Percentiles rank a stretch among this genome's conserved stretches.
Conservation (phyloP, 2,329 filamentous ascomycete species). For the Aspergillus sergii region DNA sequence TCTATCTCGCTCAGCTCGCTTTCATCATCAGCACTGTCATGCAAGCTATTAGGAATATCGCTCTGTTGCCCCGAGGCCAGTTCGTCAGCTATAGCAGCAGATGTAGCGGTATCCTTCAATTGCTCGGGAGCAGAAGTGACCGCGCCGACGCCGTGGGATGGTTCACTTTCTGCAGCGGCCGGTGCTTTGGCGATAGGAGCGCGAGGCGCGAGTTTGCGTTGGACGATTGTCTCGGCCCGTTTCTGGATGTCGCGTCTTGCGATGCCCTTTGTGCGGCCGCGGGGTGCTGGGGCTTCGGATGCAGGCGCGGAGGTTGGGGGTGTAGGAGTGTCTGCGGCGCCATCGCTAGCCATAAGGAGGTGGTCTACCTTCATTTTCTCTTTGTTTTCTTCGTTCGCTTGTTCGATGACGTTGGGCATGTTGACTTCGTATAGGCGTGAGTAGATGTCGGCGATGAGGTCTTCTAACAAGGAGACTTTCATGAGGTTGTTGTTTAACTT, state of each 20-base stretch:
- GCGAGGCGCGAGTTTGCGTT: constrained; percentile 37
- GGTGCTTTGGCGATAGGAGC: constrained; percentile 27
- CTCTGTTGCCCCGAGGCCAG: constrained; percentile 45
- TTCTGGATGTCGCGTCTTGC: constrained; percentile 62
- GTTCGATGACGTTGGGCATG: constrained; percentile 41
- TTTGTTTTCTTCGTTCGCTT: constrained; percentile 47
- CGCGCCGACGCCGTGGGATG: constrained; percentile 22
- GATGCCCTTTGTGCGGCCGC: constrained; percentile 58
- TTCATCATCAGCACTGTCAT: constrained; percentile 69
- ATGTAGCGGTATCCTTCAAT: constrained; percentile 11
- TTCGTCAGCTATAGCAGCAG: constrained; percentile 44
- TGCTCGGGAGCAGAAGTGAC: constrained; percentile 47
- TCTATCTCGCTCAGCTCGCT: constrained; percentile 68
- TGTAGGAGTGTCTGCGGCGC: constrained; percentile 31
- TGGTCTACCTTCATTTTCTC: constrained; percentile 52
- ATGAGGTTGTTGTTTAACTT: constrained; percentile 84
- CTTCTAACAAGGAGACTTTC: constrained; percentile 83
- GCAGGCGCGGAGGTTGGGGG: constrained; percentile 34
- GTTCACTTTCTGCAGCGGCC: constrained; percentile 26
- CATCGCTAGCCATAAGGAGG: constrained; percentile 45
- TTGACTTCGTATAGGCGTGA: constrained; percentile 56
- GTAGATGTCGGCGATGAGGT: constrained; percentile 91
- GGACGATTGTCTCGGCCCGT: constrained; percentile 60
- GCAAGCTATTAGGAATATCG: constrained; percentile 62
- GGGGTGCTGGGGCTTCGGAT: constrained; percentile 38